Base-by-base conservation (phyloP, 805 yeast genomes). In the Starmerella bombicola region DNA sequence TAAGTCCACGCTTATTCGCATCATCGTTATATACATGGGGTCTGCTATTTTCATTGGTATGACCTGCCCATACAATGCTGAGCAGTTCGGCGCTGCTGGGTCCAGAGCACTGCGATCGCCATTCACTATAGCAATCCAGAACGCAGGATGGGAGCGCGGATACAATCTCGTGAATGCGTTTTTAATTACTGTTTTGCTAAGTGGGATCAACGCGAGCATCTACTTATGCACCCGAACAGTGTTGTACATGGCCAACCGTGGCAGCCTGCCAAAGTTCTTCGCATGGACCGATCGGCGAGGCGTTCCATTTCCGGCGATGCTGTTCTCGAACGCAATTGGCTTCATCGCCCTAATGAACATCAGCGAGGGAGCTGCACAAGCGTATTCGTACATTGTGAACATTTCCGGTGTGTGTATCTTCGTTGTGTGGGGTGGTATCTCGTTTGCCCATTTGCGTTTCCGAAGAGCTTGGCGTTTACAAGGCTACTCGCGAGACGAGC, bases 201-300 rank as follows among this genome's bases (percentile, higher is more conserved):
- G 80, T 24, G 80, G 86, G 5, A 73, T 78, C 53, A 79, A 79
- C 60, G 69, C 80, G 31, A 71, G 80, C 26, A 73, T 78, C 38
- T 79, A 73, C 57, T 68, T 78, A 56, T 82, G 80, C 9, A 73
- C 82, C 3, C 66, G 86, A 56, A 70, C 83, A 1, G 63, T 79
- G 12, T 72, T 78, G 47, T 74, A 71, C 40, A 67, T 78, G 67
- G 76, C 84, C 4, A 63, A 68, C 45, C 75, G 70, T 41, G 74
- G 76, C 1, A 65, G 67, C 43, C 81, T 80, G 0, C 83, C 82
- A 31, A 61, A 62, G 53, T 52, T 74, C 41, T 64, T 79, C 43
- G 65, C 65, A 2, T 66, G 62, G 47, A 71, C 74, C 24, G 69
- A 70, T 51, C 67, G 64, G 42, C 60, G 65, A 35, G 86, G 85